phyloP scores from a whole-genome alignment of 495 filamentous ascomycete species.

The Cetradonia linearis region DNA sequence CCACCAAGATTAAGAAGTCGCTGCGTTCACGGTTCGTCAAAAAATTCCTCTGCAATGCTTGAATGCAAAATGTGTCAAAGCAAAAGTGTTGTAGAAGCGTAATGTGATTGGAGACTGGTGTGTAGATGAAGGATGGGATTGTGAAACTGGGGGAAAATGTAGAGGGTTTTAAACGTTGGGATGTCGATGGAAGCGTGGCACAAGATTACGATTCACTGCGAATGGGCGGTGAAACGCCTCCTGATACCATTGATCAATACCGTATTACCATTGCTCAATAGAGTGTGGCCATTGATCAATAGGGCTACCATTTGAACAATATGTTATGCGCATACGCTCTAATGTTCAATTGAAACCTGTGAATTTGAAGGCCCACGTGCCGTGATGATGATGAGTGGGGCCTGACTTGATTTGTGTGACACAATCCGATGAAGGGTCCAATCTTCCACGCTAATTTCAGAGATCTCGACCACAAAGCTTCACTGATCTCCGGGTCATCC shows the following conservation, averaged over 20 bases:
- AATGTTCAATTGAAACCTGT: background rate
- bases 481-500: background rate
- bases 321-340: background rate
- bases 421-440: background rate
- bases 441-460: background rate
- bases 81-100: background rate
- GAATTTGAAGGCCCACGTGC: background rate
- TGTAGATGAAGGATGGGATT: background rate
- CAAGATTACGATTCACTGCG: conserved; percentile 1
- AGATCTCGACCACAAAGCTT: background rate
- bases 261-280: background rate
- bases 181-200: background rate
- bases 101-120: background rate
- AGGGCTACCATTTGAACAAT: background rate
- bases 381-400: background rate
- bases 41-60: background rate
- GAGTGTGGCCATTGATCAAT: background rate
- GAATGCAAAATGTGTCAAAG: background rate
- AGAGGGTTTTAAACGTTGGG: background rate
- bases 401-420: background rate
- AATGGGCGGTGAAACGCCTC: background rate
- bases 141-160: background rate
- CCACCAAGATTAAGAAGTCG: background rate
- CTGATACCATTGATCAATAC: background rate
- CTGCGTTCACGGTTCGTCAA: background rate